These are phyloP conservation scores for Penicillium hordei DNA, from an alignment of 2,329 filamentous ascomycete genomes.

Conservation along the genomic window DNA sequence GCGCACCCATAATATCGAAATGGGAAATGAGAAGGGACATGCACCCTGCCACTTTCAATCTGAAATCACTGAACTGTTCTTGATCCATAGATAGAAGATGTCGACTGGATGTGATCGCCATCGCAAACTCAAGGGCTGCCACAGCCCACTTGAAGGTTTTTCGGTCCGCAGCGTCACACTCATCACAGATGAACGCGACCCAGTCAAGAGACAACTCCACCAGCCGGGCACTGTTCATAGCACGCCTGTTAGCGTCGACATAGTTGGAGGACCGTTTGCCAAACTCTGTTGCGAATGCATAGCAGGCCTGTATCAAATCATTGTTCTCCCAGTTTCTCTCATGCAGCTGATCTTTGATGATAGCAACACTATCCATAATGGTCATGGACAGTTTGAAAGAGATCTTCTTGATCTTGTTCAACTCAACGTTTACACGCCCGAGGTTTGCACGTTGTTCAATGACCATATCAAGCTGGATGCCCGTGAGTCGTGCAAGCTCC, in stretches of 20 bases:
- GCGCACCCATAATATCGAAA: conserved; percentile 98
- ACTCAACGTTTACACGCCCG: conserved; percentile 82
- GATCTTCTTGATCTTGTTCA: conserved; percentile 93
- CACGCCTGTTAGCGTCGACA: conserved; percentile 91
- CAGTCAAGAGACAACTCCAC: conserved; percentile 92
- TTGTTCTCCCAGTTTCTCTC: conserved; percentile 76
- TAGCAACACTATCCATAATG: conserved; percentile 98
- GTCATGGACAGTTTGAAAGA: conserved; percentile 95
- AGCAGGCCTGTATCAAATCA: conserved; percentile 95
- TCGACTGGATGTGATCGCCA: conserved; percentile 92
- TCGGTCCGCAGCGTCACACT: conserved; percentile 88
- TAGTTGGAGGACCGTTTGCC: conserved; percentile 91
- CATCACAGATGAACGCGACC: conserved; percentile 97
- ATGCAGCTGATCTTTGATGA: conserved; percentile 77
- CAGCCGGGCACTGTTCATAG: conserved; percentile 96
- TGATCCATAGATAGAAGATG: conserved; percentile 91
- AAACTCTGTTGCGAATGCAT: conserved; percentile 98
- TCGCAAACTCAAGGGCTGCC: conserved; percentile 89
- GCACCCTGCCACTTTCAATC: conserved; percentile 88
- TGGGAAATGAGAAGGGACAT: conserved; percentile 98
- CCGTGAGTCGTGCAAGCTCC: conserved; percentile 73
- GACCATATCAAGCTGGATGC: conserved; percentile 81
- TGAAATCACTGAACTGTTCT: conserved; percentile 77
- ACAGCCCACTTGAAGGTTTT: conserved; percentile 98
- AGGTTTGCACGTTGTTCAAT: conserved; percentile 93